Evolutionary conservation across 768 basidiomycete genomes (phyloP).

Genomic region (Lactarius indigo): DNA sequence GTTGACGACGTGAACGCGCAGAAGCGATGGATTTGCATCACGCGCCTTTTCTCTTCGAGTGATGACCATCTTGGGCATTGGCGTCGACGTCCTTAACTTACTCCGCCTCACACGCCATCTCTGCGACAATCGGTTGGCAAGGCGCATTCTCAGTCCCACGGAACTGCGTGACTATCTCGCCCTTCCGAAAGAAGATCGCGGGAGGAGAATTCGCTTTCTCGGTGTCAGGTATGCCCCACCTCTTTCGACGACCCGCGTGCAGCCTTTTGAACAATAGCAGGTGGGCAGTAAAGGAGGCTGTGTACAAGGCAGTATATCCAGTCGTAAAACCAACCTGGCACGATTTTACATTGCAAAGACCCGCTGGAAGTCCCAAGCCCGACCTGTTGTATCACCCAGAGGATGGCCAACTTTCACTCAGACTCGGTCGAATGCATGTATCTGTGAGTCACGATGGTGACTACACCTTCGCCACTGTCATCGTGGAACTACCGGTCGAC

Average conservation of each 20-base stretch:
- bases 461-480: constrained; percentile 65
- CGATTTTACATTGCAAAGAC: constrained; percentile 47
- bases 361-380: constrained; percentile 37
- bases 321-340: constrained; percentile 64
- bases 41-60: background rate
- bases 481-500: constrained; percentile 43
- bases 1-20: background rate
- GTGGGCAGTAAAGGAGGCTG: constrained; percentile 83
- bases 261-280: constrained; percentile 36
- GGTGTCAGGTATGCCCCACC: constrained; percentile 64
- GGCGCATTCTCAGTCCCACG: constrained; percentile 55
- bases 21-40: background rate
- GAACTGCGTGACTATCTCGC: constrained; percentile 43
- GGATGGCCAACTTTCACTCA: constrained; percentile 25
- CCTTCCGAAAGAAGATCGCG: constrained; percentile 29
- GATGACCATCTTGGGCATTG: constrained; percentile 70
- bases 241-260: constrained; percentile 2
- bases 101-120: constrained; percentile 61
- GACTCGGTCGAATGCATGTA: constrained; percentile 47
- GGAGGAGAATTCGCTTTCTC: constrained; percentile 46
- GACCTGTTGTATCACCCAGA: constrained; percentile 34
- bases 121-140: constrained; percentile 47
- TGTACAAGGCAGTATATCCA: constrained; percentile 82
- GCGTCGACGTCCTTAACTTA: constrained; percentile 69
- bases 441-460: constrained; percentile 84